A percentile compares a stretch with the other conserved stretches of the same genome.
These are phyloP conservation scores for Trichosanthes cucumerina DNA, from an alignment of 306 rosid species.

Conservation along the genomic window DNA sequence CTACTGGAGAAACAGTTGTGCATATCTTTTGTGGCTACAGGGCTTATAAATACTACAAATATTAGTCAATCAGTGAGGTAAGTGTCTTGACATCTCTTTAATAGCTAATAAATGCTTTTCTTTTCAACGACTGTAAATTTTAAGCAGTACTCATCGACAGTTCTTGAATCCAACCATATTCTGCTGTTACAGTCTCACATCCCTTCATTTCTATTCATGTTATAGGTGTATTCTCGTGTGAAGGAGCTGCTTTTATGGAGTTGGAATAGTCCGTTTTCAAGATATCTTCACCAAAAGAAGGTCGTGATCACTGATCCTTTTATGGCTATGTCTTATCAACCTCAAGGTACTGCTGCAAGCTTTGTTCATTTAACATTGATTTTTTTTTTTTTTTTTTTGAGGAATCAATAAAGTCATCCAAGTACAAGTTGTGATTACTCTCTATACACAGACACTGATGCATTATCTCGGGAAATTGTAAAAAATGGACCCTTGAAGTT, in stretches of 20 bases:
- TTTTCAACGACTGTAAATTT: not conserved
- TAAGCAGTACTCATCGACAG: not conserved
- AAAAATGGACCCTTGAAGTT: too few relatives aligned
- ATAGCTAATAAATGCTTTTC: not conserved
- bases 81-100: not conserved
- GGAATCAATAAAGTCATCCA: not conserved
- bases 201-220: not conserved
- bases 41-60: not conserved
- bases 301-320: not conserved
- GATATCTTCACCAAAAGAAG: conserved; percentile 1
- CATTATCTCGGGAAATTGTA: too few relatives aligned
- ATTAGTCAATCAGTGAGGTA: not conserved
- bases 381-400: not conserved
- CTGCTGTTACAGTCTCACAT: not conserved
- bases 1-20: not conserved
- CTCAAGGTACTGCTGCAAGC: not conserved
- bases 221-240: not conserved
- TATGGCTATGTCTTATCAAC: not conserved
- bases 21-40: not conserved
- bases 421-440: not conserved
- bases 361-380: not conserved
- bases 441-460: not conserved
- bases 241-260: not conserved
- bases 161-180: not conserved
- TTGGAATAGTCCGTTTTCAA: not conserved